Conservation (phyloP, 108 stramenopile species). For the Phaeodactylum tricornutum region DNA sequence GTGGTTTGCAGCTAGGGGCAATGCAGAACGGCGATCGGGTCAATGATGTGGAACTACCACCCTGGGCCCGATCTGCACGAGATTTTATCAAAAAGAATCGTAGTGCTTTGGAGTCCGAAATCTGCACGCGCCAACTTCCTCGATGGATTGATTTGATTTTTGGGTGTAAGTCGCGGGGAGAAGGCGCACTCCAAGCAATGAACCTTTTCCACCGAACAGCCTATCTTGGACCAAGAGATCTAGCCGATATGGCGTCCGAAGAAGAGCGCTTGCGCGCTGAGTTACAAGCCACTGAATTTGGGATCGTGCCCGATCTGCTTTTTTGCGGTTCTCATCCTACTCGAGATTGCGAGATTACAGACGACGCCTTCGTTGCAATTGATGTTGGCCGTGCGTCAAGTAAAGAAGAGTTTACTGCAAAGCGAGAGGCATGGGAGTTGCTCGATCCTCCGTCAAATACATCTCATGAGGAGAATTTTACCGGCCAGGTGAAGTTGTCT, state of each 20-base stretch:
- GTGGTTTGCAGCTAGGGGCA: constrained; percentile 85
- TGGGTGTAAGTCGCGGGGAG: constrained; percentile 84
- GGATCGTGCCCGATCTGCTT: constrained; percentile 67
- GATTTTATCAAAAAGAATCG: constrained; percentile 85
- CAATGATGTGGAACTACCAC: constrained; percentile 82
- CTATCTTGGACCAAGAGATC: constrained; percentile 68
- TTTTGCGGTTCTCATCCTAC: constrained; percentile 52
- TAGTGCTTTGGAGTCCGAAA: constrained; percentile 88
- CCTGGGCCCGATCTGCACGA: constrained; percentile 82
- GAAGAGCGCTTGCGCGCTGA: constrained; percentile 78
- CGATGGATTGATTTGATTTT: constrained; percentile 98
- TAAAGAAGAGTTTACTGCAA: constrained; percentile 20
- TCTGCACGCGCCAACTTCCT: constrained; percentile 76
- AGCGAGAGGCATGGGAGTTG: constrained; percentile 44
- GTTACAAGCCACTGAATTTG: constrained; percentile 80
- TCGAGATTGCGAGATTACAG: constrained; percentile 3
- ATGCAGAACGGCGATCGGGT: constrained; percentile 83
- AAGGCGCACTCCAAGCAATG: constrained; percentile 61
- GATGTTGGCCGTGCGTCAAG: constrained; percentile 44
- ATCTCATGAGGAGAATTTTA: background rate
- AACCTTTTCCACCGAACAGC: constrained; percentile 89
- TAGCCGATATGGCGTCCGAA: constrained; percentile 47
- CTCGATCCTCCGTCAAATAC: constrained; percentile 27
- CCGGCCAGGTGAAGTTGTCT: background rate
- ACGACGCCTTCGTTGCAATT: constrained; percentile 15